Evolutionary conservation across 1,139 yeast species (phyloP).

Genomic region (Trichomonascaceae sp.): DNA sequence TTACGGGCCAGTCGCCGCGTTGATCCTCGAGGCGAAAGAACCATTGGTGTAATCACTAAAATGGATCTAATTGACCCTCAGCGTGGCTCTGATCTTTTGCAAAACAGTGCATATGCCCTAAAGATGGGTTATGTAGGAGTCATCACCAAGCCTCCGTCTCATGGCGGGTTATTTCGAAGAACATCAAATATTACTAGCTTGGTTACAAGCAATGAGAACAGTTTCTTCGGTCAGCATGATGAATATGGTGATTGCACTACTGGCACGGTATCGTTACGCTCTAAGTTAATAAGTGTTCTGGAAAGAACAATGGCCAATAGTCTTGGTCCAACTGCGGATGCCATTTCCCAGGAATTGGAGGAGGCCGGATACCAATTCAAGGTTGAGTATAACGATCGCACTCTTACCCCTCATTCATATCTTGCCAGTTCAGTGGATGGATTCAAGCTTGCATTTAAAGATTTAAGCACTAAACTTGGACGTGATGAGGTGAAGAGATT

Average conservation of each 20-base stretch:
- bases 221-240: conserved; percentile 50
- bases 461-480: conserved; percentile 75
- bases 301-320: conserved; percentile 90
- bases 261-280: conserved; percentile 71
- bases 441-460: conserved; percentile 80
- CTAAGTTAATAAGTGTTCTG: conserved; percentile 75
- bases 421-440: conserved; percentile 87
- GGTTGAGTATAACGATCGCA: conserved; percentile 93
- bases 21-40: conserved; percentile 91
- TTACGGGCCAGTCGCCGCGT: conserved; percentile 86
- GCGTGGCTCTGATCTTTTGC: conserved; percentile 60
- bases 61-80: conserved; percentile 81
- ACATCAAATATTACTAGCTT: conserved; percentile 26
- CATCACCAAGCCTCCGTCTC: conserved; percentile 66
- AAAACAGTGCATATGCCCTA: conserved; percentile 79
- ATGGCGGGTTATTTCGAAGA: conserved; percentile 30
- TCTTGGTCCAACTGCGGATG: conserved; percentile 76
- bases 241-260: conserved; percentile 60
- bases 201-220: conserved; percentile 41
- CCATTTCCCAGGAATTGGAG: conserved; percentile 86
- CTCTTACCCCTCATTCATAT: conserved; percentile 87
- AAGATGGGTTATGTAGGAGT: conserved; percentile 98
- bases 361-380: conserved; percentile 90
- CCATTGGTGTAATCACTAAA: conserved; percentile 93
- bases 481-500: conserved; percentile 75